Conservation (phyloP, 345 rosid genomes). For the Excoecaria cochinchinensis region DNA sequence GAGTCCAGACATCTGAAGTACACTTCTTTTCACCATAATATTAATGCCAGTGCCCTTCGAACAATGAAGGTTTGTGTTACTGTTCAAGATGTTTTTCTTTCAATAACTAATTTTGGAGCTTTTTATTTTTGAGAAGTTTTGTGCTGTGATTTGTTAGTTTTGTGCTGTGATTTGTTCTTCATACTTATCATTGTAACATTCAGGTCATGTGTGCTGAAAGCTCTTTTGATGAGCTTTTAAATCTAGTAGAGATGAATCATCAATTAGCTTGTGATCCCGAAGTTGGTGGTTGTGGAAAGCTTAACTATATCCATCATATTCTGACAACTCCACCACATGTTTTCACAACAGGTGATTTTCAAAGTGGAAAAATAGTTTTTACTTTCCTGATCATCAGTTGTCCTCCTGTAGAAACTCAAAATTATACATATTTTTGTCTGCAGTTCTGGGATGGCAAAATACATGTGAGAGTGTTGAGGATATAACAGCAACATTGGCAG, state of each 20-base stretch:
- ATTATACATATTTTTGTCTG: conserved; percentile 21
- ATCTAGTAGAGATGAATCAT: conserved; percentile 84
- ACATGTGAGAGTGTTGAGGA: conserved; percentile 81
- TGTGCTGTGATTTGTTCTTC: conserved; percentile 9
- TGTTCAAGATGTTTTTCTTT: conserved; percentile 9
- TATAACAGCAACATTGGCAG: conserved; percentile 80
- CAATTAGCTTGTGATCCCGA: conserved; percentile 89
- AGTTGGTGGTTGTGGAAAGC: conserved; percentile 84
- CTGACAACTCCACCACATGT: conserved; percentile 73
- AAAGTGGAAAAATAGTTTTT: conserved; percentile 6
- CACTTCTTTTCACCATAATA: conserved; percentile 88
- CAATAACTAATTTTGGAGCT: not conserved
- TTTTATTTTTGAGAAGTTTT: not conserved
- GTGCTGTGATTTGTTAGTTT: not conserved
- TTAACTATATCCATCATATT: conserved; percentile 73
- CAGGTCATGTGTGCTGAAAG: conserved; percentile 71
- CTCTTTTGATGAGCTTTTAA: conserved; percentile 73
- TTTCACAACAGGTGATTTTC: conserved; percentile 72
- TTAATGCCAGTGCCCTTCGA: conserved; percentile 89
- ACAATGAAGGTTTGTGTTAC: conserved; percentile 66
- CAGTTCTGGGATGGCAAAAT: conserved; percentile 98
- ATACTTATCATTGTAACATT: conserved; percentile 16
- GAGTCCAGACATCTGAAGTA: conserved; percentile 89
- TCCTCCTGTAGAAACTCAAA: conserved; percentile 1
- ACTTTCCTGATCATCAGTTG: conserved; percentile 12